Base-by-base conservation (phyloP, 1,139 yeast genomes). In the Blastobotrys elegans region DNA sequence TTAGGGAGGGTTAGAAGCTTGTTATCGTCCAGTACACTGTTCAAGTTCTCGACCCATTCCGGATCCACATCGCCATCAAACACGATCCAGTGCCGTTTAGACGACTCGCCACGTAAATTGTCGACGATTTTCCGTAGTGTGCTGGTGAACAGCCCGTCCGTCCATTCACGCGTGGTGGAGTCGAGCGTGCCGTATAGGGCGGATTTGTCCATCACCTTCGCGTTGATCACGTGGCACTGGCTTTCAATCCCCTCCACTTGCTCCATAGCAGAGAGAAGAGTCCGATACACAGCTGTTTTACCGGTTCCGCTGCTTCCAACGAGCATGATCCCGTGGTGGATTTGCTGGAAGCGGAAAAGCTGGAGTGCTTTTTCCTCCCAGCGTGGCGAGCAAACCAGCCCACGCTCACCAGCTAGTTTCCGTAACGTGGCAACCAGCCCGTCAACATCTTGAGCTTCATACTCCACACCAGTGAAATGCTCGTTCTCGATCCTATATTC, bases 1-100 rank as follows among this genome's bases (percentile, higher is more conserved):
- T 82, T 89, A 0, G 97, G 95, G 16, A 92, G 71, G 0, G 97
- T 89, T 44, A 90, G 68, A 1, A 85, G 58, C 55, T 77, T 80
- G 63, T 89, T 92, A 57, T 92, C 97, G 66, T 92, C 98, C 29
- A 92, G 71, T 11, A 89, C 94, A 69, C 95, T 84, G 65, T 92
- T 92, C 55, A 92, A 70, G 52, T 85, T 85, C 59, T 92, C 98
- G 1, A 89, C 89, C 95, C 97, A 92, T 46, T 79, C 81, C 0
- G 98, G 97, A 61, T 92, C 97, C 37, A 92, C 79, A 57, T 88
- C 97, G 40, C 97, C 95, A 66, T 90, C 97, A 62, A 92, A 86
- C 0, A 90, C 75, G 52, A 92, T 76, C 95, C 96, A 89, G 17
- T 80, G 75, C 1, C 75, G 67, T 51, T 76, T 80, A 2, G 67